phyloP scores from a whole-genome alignment of 768 basidiomycete species.

The Hygrophoropsis aurantiaca region DNA sequence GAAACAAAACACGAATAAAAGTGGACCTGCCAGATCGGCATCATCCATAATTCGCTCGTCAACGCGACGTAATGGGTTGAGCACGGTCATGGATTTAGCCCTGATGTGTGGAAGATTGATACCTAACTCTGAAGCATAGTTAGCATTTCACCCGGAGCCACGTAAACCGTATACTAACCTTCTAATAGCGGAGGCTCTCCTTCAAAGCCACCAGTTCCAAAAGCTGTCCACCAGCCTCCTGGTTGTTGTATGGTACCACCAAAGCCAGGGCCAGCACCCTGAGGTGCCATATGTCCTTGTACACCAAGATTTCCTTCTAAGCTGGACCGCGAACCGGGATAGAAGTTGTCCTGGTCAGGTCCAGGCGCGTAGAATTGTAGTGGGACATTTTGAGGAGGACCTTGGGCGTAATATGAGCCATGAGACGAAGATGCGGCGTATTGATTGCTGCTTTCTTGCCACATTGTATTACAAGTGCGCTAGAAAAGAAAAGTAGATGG shows the following conservation, averaged over 20 bases:
- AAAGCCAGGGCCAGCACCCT: conserved; percentile 48
- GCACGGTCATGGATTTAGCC: conserved; percentile 89
- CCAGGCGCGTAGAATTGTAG: conserved; percentile 79
- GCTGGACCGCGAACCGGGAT: conserved; percentile 72
- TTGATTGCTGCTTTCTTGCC: conserved; percentile 66
- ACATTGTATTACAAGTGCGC: conserved; percentile 45
- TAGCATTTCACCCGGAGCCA: not conserved
- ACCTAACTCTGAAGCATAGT: conserved; percentile 72
- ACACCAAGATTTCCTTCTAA: conserved; percentile 66
- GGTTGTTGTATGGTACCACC: conserved; percentile 70
- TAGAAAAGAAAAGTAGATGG: not conserved
- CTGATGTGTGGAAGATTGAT: conserved; percentile 98
- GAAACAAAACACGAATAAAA: conserved; percentile 94
- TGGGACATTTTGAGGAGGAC: conserved; percentile 52
- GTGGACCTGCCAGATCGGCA: conserved; percentile 94
- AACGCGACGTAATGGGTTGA: conserved; percentile 84
- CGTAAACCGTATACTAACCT: conserved; percentile 51
- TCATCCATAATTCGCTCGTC: conserved; percentile 98
- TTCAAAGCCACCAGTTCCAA: conserved; percentile 93
- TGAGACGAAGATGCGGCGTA: conserved; percentile 61
- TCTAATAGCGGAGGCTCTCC: conserved; percentile 94
- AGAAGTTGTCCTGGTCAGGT: conserved; percentile 58
- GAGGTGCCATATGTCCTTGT: conserved; percentile 53
- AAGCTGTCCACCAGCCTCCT: conserved; percentile 93
- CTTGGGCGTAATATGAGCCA: conserved; percentile 49